phyloP scores from a whole-genome alignment of 495 filamentous ascomycete genomes.

The Penicillium angulare region DNA sequence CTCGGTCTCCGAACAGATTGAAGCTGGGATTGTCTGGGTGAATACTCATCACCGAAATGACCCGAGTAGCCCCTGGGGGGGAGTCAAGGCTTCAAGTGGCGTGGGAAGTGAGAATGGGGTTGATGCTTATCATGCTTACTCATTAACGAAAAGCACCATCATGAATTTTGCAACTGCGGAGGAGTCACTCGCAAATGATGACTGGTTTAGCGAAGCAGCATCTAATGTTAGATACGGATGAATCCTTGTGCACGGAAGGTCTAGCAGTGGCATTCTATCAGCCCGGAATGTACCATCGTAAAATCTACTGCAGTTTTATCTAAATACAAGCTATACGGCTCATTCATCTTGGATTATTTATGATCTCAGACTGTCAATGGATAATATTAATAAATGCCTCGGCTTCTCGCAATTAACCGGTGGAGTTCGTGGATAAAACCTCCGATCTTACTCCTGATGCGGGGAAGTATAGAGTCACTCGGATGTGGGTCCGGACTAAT shows the following conservation, averaged over 20 bases:
- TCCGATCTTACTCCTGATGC: background rate
- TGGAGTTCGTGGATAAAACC: no score
- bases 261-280: background rate
- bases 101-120: slow-evolving; percentile 29
- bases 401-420: no score
- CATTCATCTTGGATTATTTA: no score
- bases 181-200: slow-evolving; percentile 18
- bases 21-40: slow-evolving; percentile 53
- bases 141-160: slow-evolving; percentile 22
- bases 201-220: slow-evolving; percentile 20
- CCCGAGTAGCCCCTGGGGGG: slow-evolving; percentile 28
- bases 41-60: slow-evolving; percentile 40
- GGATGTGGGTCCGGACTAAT: no score
- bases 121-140: slow-evolving; percentile 26
- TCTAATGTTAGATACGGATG: slow-evolving; percentile 20
- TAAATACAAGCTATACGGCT: no score
- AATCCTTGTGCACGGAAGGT: background rate
- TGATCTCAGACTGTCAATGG: no score
- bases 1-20: slow-evolving; percentile 46
- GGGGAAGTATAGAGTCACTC: background rate
- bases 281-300: no score
- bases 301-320: no score
- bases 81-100: slow-evolving; percentile 19
- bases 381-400: background rate
- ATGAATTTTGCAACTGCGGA: slow-evolving; percentile 21